These are phyloP conservation scores for Alternaria brassicae DNA, from an alignment of 2,329 filamentous ascomycete genomes.

Conservation along the genomic window DNA sequence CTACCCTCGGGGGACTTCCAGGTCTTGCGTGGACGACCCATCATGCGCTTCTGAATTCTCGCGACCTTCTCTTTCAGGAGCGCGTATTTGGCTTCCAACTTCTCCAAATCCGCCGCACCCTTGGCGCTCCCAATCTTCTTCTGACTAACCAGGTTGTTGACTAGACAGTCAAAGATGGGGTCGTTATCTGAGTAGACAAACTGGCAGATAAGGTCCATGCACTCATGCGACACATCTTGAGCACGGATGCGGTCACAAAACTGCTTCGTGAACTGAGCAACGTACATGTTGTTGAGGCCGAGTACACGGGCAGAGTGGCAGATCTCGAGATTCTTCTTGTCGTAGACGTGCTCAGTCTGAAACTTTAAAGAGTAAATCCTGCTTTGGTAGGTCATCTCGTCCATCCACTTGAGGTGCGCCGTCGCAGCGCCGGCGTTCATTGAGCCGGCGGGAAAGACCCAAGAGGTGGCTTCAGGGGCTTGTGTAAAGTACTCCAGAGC, in stretches of 20 bases:
- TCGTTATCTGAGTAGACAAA: constrained; percentile 28
- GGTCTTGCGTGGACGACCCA: background rate
- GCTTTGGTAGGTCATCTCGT: constrained; percentile 29
- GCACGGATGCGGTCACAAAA: constrained; percentile 40
- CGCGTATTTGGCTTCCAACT: constrained; percentile 12
- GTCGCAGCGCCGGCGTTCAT: constrained; percentile 29
- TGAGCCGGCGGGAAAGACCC: constrained; percentile 21
- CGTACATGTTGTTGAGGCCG: constrained; percentile 39
- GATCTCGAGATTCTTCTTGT: constrained; percentile 34
- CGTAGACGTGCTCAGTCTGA: constrained; percentile 18
- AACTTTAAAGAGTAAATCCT: constrained; percentile 36
- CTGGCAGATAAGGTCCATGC: constrained; percentile 31
- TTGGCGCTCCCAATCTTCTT: background rate
- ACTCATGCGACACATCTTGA: constrained; percentile 14
- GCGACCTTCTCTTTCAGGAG: constrained; percentile 14
- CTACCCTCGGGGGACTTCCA: background rate
- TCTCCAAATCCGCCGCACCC: constrained; percentile 5
- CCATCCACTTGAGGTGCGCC: constrained; percentile 33
- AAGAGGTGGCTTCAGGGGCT: constrained; percentile 17
- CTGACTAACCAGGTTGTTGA: constrained; percentile 32
- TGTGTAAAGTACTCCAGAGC: constrained; percentile 31
- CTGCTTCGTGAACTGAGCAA: constrained; percentile 40
- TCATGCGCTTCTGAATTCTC: constrained; percentile 14
- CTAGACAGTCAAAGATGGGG: constrained; percentile 39
- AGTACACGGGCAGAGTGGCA: constrained; percentile 34